These are phyloP conservation scores for Mortierella sp. DNA, from an alignment of 371 early-diverging fungal genomes.

Conservation along the genomic window DNA sequence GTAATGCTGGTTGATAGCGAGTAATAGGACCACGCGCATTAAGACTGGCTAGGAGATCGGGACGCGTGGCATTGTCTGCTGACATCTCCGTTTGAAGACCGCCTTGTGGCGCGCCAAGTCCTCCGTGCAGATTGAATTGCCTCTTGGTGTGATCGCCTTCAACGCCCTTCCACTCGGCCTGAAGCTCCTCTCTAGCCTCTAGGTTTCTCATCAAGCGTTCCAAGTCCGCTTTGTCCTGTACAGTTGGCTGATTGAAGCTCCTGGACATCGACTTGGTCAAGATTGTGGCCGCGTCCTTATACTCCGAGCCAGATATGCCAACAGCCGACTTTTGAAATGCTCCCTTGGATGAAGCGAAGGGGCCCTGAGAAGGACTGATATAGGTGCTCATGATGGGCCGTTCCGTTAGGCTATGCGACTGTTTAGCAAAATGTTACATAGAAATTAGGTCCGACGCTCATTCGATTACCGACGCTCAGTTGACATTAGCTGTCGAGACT, in stretches of 20 bases:
- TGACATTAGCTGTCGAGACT: not conserved
- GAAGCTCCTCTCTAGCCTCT: conserved; percentile 47
- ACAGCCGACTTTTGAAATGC: conserved; percentile 30
- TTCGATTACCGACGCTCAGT: not conserved
- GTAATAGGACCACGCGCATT: conserved; percentile 30
- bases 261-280: conserved; percentile 48
- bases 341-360: conserved; percentile 10
- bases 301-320: conserved; percentile 12
- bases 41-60: conserved; percentile 31
- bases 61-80: conserved; percentile 20
- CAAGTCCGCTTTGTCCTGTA: conserved; percentile 41
- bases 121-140: conserved; percentile 34
- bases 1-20: conserved; percentile 48
- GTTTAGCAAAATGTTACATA: not conserved
- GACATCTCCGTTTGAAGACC: conserved; percentile 34
- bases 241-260: conserved; percentile 34
- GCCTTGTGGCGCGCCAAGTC: conserved; percentile 26
- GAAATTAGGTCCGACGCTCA: not conserved
- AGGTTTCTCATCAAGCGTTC: conserved; percentile 38
- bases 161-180: conserved; percentile 38
- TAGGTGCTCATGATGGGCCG: conserved; percentile 43
- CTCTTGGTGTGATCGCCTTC: conserved; percentile 37
- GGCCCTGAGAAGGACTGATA: conserved; percentile 29
- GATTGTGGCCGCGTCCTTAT: conserved; percentile 38
- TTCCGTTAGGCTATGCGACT: conserved; percentile 31